These are phyloP conservation scores for Pugionium cornutum DNA, from an alignment of 345 rosid genomes.

Conservation along the genomic window DNA sequence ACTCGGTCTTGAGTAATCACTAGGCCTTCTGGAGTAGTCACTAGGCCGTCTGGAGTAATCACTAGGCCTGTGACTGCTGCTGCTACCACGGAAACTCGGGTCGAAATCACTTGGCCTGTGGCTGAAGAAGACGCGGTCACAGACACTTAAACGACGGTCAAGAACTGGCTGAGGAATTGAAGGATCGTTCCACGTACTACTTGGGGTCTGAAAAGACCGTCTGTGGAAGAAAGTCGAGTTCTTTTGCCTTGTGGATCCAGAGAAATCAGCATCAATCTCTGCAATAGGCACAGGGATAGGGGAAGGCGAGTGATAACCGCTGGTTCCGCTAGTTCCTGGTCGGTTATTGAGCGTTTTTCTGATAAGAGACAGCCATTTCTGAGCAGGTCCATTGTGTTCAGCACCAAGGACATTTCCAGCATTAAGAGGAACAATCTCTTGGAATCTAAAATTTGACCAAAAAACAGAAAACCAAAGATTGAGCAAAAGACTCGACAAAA, in stretches of 20 bases:
- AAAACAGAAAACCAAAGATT: neutral
- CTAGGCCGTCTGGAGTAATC: conserved; percentile 72
- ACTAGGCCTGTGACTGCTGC: conserved; percentile 44
- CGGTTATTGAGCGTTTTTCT: conserved; percentile 80
- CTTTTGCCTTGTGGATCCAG: conserved; percentile 84
- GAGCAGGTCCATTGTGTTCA: conserved; percentile 98
- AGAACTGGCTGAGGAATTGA: conserved; percentile 75
- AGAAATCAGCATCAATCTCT: conserved; percentile 90
- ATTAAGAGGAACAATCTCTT: conserved; percentile 97
- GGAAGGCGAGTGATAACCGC: conserved; percentile 75
- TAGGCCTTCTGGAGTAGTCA: conserved; percentile 77
- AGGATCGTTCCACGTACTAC: conserved; percentile 75
- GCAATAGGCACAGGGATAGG: conserved; percentile 92
- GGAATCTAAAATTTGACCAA: conserved; percentile 54
- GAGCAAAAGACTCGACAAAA: conserved; percentile 20
- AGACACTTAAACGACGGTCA: conserved; percentile 88
- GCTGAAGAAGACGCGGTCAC: conserved; percentile 88
- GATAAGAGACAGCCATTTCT: conserved; percentile 87
- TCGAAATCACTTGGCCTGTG: conserved; percentile 83
- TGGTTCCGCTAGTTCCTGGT: conserved; percentile 84
- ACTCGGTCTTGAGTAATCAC: conserved; percentile 66
- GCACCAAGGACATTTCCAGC: conserved; percentile 95
- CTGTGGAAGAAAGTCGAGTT: conserved; percentile 88
- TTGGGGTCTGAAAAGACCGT: conserved; percentile 84
- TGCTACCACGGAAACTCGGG: conserved; percentile 51